Conservation (phyloP, 2,329 filamentous ascomycete genomes). For the Penicillium sumatraense region DNA sequence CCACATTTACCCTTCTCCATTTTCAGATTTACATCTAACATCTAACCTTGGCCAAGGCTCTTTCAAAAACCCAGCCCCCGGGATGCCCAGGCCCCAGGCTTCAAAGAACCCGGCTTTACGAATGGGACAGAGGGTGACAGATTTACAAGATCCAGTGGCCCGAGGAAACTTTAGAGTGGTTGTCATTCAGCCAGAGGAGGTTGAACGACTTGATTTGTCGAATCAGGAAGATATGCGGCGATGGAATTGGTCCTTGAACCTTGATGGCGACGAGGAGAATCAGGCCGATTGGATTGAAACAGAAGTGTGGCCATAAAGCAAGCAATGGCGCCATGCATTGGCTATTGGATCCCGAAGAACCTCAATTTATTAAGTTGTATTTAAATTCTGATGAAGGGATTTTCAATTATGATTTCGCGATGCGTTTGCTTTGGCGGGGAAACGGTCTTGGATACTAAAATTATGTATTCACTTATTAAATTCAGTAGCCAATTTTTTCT, state of each 20-base stretch:
- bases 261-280: conserved; percentile 30
- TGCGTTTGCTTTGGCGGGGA: too few species aligned
- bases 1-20: not conserved
- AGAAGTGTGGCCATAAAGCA: conserved; percentile 67
- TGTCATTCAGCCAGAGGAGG: conserved; percentile 78
- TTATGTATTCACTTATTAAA: too few species aligned
- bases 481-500: too few species aligned
- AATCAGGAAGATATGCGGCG: conserved; percentile 67
- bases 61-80: conserved; percentile 74
- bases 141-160: conserved; percentile 71
- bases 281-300: conserved; percentile 64
- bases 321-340: not conserved
- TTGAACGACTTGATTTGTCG: conserved; percentile 75
- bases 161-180: conserved; percentile 82
- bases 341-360: not conserved
- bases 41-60: conserved; percentile 59
- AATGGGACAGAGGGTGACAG: conserved; percentile 68
- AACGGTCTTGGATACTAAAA: too few species aligned
- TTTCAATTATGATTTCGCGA: too few species aligned
- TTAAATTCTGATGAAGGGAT: not conserved
- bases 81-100: conserved; percentile 61
- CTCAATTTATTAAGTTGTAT: not conserved
- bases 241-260: conserved; percentile 66
- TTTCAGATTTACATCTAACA: not conserved
- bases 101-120: conserved; percentile 51